Evolutionary conservation across 2,329 filamentous ascomycete species (phyloP), one percentile per base, ranked within the genome.

Genomic region (Colletotrichum gigasporum): DNA sequence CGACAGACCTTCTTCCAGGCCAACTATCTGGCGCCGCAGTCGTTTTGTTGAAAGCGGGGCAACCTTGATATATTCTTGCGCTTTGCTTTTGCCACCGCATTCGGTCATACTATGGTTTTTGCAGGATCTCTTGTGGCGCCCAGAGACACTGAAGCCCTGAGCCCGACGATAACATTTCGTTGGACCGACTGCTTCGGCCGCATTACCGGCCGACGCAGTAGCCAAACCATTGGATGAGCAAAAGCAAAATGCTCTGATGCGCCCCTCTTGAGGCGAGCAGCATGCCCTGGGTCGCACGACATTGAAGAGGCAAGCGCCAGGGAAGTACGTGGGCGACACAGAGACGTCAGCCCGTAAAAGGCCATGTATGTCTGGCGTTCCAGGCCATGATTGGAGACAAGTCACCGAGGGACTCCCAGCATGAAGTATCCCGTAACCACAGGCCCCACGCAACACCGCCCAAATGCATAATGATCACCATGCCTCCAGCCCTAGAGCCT

Each of bases 141-240:
- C 35, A 37, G 26, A 24, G 30, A 34, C 24, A 47, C 11, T 18
- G 8, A 26, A 16, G 3, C 37, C 12, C 26, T 6, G 22, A 28
- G 26, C 14, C 30, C 22, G 39, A 18, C 39, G 32, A 45, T 16
- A 14, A 62, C n/a, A n/a, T 28, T 12, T 8, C 26, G 35, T 30
- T 14, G 35, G 18, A 28, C 28, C 10, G 30, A 44, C 2, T 20
- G 26, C 24, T 45, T 41, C 45, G 47, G 32, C 60, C 47, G 39
- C 47, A 48, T 47, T 18, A 11, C 28, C 20, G 14, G 14, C 42
- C 24, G 26, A 18, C 22, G 4, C 18, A 48, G 34, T 32, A 32
- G 53, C 53, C 41, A 54, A 54, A 37, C 26, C 37, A 30, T 42
- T 14, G n/a, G 51, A 54, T 20, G n/a, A 34, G 28, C 51, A 54